Conservation (phyloP, 2,329 filamentous ascomycete species). For the Teratosphaeriaceae sp. region DNA sequence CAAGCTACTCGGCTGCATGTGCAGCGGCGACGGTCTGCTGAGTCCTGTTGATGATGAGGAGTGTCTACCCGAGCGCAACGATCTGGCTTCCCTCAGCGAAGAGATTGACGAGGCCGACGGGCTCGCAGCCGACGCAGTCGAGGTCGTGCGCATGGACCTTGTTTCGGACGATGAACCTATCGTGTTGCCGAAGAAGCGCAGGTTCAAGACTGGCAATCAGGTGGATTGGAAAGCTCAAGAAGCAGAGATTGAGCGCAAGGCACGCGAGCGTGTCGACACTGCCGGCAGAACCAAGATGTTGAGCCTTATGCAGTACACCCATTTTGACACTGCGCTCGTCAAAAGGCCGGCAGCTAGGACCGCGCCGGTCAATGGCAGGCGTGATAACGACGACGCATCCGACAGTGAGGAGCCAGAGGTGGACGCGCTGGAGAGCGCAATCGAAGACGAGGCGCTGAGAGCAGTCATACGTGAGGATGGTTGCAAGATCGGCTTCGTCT, state of each 20-base stretch:
- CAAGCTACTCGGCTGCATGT: slow-evolving; percentile 57
- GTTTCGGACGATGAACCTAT: slow-evolving; percentile 20
- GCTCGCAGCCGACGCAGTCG: slow-evolving; percentile 10
- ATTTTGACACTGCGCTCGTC: slow-evolving; percentile 39
- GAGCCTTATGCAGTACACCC: slow-evolving; percentile 49
- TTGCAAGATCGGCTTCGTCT: slow-evolving; percentile 42
- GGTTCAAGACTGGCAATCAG: slow-evolving; percentile 29
- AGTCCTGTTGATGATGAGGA: slow-evolving; percentile 18
- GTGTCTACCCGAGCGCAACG: slow-evolving; percentile 13
- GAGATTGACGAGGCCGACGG: slow-evolving; percentile 6
- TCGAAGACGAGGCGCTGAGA: slow-evolving; percentile 48
- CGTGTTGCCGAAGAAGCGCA: slow-evolving; percentile 20
- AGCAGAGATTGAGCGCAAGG: slow-evolving; percentile 21
- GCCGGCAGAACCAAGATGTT: slow-evolving; percentile 36
- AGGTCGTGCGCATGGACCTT: slow-evolving; percentile 18
- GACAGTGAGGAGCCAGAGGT: slow-evolving; percentile 17
- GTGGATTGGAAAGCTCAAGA: slow-evolving; percentile 32
- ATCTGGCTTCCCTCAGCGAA: slow-evolving; percentile 17
- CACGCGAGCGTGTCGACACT: slow-evolving; percentile 26
- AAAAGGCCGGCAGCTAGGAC: slow-evolving; percentile 11
- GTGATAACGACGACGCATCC: slow-evolving; percentile 12
- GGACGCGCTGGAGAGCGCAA: slow-evolving; percentile 24
- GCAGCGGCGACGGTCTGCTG: slow-evolving; percentile 47
- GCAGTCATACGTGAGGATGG: slow-evolving; percentile 42
- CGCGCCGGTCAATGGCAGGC: not conserved